These are phyloP conservation scores for Tinospora cordifolia DNA, from an alignment of 164 flowering plant genomes.

Conservation along the genomic window DNA sequence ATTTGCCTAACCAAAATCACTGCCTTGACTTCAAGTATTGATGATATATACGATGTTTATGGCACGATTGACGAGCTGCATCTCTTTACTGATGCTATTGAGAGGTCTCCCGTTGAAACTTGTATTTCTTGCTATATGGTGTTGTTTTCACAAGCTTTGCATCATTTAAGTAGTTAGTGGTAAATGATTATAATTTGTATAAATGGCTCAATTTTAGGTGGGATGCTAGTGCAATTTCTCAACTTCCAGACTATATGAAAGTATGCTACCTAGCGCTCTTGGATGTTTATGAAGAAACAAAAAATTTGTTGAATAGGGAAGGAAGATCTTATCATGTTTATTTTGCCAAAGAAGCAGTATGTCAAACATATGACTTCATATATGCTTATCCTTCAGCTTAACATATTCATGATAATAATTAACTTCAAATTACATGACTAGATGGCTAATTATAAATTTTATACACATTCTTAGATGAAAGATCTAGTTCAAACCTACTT, in stretches of 20 bases:
- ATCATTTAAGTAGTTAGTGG: too few relatives aligned
- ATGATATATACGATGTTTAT: conserved; percentile 21
- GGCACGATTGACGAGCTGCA: conserved; percentile 23
- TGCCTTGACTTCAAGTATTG: conserved; percentile 13
- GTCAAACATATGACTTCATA: neutral
- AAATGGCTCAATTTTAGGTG: conserved; percentile 25
- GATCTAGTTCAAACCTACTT: conserved; percentile 4
- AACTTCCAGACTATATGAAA: conserved; percentile 40
- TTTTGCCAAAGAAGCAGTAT: conserved; percentile 31
- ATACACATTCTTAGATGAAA: neutral
- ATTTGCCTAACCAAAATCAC: conserved; percentile 13
- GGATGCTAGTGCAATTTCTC: conserved; percentile 22
- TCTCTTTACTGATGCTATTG: conserved; percentile 19
- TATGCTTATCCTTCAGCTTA: neutral
- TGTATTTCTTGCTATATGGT: neutral
- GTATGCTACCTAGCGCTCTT: conserved; percentile 18
- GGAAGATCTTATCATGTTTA: conserved; percentile 20
- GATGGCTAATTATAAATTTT: neutral
- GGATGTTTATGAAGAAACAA: conserved; percentile 20
- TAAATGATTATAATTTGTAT: neutral
- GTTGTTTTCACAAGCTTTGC: neutral
- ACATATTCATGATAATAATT: too few relatives aligned
- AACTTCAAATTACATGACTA: neutral
- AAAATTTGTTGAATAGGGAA: conserved; percentile 20
- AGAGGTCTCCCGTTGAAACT: conserved; percentile 14